phyloP scores from a whole-genome alignment of 108 stramenopile species.

The Craspedostauros australis region DNA sequence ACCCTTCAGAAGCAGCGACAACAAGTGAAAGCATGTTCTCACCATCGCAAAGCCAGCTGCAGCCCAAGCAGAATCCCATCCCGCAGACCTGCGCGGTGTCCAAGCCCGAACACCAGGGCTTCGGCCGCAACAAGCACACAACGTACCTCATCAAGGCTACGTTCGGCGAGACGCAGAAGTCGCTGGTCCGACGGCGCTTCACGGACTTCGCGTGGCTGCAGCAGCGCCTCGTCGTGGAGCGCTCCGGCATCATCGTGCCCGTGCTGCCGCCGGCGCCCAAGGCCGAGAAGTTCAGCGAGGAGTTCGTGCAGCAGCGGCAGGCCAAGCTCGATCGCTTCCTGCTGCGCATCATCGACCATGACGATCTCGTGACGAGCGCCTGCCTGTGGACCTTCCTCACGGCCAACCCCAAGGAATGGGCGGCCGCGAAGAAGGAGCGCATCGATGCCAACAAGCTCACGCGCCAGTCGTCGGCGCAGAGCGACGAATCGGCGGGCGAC shows the following conservation, averaged over 20 bases:
- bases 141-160: constrained; percentile 20
- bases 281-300: constrained; percentile 16
- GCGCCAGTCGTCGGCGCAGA: not conserved
- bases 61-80: too few relatives aligned
- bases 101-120: constrained; percentile 26
- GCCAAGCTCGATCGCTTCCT: constrained; percentile 17
- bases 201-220: constrained; percentile 28
- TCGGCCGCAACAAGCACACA: constrained; percentile 4
- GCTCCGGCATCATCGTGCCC: constrained; percentile 28
- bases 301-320: constrained; percentile 13
- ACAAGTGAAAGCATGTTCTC: too few relatives aligned
- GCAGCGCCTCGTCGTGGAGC: constrained; percentile 19
- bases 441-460: constrained; percentile 2
- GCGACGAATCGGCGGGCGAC: constrained; percentile 3
- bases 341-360: constrained; percentile 17
- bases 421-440: constrained; percentile 5
- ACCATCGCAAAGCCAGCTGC: too few relatives aligned
- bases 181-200: constrained; percentile 19
- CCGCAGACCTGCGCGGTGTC: too few relatives aligned
- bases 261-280: constrained; percentile 11
- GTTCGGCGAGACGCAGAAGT: constrained; percentile 15
- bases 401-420: constrained; percentile 24
- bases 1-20: too few relatives aligned
- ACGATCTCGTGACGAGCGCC: constrained; percentile 20
- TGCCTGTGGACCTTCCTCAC: constrained; percentile 24